Evolutionary conservation across 768 basidiomycete species (phyloP), one percentile per base, ranked within the genome.

Genomic region (Lactifluus piperatus): DNA sequence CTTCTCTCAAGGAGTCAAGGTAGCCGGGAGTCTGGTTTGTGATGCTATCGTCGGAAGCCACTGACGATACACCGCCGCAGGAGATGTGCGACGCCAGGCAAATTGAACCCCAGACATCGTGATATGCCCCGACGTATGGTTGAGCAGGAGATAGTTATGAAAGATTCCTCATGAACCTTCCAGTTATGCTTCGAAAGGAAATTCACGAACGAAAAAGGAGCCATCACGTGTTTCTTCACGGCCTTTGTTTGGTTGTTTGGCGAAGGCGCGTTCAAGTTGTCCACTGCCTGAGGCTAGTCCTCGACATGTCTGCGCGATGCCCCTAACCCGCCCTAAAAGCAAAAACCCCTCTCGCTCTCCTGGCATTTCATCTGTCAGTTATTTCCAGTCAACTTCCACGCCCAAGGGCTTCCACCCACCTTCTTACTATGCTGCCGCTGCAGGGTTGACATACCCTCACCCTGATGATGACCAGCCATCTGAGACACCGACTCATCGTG

Each of bases 351-450:
- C 60, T 29, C 63, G 63, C 26, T 58, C 63, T 29, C 60, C 63
- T 16, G 60, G 60, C 24, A 62, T 64, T 37, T 62, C 62, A 13
- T 60, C 60, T 49, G 54, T 58, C 5, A 53, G 24, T 16, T 56
- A 54, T 29, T 56, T 65, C 16, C 62, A 60, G 41, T 53, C 54
- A 27, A 45, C 36, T 46, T 46, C 57, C 13, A 52, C 64, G 7
- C 61, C 67, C 26, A 70, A 68, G 10, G 57, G 62, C 5, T 73
- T 73, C 44, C 61, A 67, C 7, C 72, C 72, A 4, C 72, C 72
- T 0, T 72, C 72, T 24, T 69, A 71, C 58, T 73, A 73, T 60
- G 72, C 72, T 51, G 72, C 72, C 2, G 72, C 72, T 5, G 72
- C 72, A 22, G 67, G 67, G 7, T 1, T 71, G 13, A 51, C 58